phyloP scores from a whole-genome alignment of 2,329 filamentous ascomycete species.

The Zasmidium angulare region DNA sequence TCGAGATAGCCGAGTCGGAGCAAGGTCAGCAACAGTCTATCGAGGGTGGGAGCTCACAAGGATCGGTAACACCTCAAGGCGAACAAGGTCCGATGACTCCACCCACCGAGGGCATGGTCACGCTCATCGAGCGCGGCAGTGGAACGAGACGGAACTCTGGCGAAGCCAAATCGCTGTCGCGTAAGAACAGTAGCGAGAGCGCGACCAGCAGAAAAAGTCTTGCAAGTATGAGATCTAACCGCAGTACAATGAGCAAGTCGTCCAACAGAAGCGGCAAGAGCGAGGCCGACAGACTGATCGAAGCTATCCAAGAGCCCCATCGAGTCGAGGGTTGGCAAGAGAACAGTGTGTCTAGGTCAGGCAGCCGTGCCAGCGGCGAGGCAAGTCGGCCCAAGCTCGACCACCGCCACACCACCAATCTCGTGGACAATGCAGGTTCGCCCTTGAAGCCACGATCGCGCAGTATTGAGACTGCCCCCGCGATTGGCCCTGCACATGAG shows the following conservation, averaged over 20 bases:
- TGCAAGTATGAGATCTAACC: slow-evolving; percentile 43
- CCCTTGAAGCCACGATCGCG: slow-evolving; percentile 16
- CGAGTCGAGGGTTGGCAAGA: slow-evolving; percentile 31
- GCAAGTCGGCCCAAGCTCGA: slow-evolving; percentile 25
- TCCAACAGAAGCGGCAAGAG: slow-evolving; percentile 49
- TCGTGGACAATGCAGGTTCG: slow-evolving; percentile 10
- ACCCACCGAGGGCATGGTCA: slow-evolving; percentile 53
- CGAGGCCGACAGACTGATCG: slow-evolving; percentile 69
- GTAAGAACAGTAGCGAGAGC: slow-evolving; percentile 44
- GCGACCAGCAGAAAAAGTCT: slow-evolving; percentile 53
- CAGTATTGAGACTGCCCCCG: slow-evolving; percentile 23
- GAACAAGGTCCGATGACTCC: slow-evolving; percentile 17
- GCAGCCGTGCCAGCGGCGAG: slow-evolving; percentile 20
- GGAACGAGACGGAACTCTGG: slow-evolving; percentile 18
- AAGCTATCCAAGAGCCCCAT: slow-evolving; percentile 66
- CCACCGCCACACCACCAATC: slow-evolving; percentile 26
- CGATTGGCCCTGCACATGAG: slow-evolving; percentile 28
- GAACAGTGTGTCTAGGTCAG: slow-evolving; percentile 16
- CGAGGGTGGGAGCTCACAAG: slow-evolving; percentile 17
- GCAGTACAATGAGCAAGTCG: slow-evolving; percentile 32
- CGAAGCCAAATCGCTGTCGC: slow-evolving; percentile 22
- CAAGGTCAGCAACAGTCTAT: slow-evolving; percentile 19
- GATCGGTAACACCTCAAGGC: slow-evolving; percentile 28
- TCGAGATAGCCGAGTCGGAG: slow-evolving; percentile 59
- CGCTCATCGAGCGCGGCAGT: slow-evolving; percentile 57